These are phyloP conservation scores for Rubus parviflorus DNA, from an alignment of 306 rosid species.

Conservation along the genomic window DNA sequence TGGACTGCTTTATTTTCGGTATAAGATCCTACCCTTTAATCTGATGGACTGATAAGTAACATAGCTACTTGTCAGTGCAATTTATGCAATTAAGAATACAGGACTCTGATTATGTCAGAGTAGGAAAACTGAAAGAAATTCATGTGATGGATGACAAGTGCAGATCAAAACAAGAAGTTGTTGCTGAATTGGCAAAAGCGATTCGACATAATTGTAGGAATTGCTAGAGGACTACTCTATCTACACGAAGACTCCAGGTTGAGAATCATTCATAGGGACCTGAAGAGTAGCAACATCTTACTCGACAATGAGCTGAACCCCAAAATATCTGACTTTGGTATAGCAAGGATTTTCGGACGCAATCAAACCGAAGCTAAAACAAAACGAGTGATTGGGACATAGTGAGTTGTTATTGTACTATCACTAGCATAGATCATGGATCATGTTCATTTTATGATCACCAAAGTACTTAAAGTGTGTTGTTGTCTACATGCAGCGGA, in stretches of 20 bases:
- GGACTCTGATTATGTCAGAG: not conserved
- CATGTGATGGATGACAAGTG: not conserved
- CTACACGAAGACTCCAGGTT: slow-evolving; percentile 32
- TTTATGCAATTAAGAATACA: too few species aligned
- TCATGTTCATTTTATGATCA: not conserved
- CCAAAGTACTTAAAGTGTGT: not conserved
- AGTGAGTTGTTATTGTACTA: not conserved
- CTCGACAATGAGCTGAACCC: slow-evolving; percentile 34
- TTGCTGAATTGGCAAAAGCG: slow-evolving; percentile 24
- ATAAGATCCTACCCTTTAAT: not conserved
- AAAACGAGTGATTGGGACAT: slow-evolving; percentile 28
- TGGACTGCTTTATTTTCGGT: slow-evolving; percentile 28
- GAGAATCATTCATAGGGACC: slow-evolving; percentile 35
- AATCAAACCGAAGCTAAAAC: slow-evolving; percentile 31
- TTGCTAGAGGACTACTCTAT: slow-evolving; percentile 29
- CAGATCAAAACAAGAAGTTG: slow-evolving; percentile 13
- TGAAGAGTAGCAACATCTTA: slow-evolving; percentile 30
- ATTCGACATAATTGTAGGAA: slow-evolving; percentile 24
- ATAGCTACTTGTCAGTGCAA: not conserved
- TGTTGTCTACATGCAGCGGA: slow-evolving; percentile 14
- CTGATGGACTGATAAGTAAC: not conserved
- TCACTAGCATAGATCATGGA: not conserved
- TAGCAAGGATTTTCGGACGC: slow-evolving; percentile 30
- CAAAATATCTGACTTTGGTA: slow-evolving; percentile 36
- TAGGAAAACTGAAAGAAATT: not conserved